Base-by-base conservation (phyloP, 768 basidiomycete genomes). In the Lactarius evosmus region DNA sequence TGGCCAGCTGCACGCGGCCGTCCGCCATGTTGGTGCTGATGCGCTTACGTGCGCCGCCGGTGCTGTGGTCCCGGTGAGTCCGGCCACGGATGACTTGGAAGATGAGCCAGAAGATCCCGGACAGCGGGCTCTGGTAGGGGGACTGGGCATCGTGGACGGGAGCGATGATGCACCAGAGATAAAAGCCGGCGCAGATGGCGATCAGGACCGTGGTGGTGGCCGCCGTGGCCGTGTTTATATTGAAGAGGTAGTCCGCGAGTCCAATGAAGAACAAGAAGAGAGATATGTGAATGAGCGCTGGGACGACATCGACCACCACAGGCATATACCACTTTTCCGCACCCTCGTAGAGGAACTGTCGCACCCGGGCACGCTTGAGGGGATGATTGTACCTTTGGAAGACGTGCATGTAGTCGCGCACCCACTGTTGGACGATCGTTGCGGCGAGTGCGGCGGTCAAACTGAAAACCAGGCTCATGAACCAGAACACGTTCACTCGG, bases 241-340 rank as follows among this genome's bases (percentile, higher is more conserved):
- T 72, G 62, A 71, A 71, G 33, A 83, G 72, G 69, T 83, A 81
- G 25, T 76, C 74, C 46, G 82, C 70, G 33, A 84, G 74, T 40
- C 80, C 78, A 46, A 78, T 75, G 70, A 85, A 77, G 71, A 83
- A 83, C 5, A 82, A 27, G 46, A 49, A 49, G 11, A 49, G 46
- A 12, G 46, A 49, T 1, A 49, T 25, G 12, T 49, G 46, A 72
- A 84, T 75, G 16, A 83, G 75, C 22, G 78, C 72, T 0, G 82
- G 82, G 36, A 83, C 78, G 19, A 72, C 66, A 36, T 78, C 75
- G 3, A 82, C 78, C 7, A 83, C 69, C 4, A 74, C 70, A 9
- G 75, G 68, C 72, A 82, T 76, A 11, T 71, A 70, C 69, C 79
- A 83, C 51, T 66, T 70, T 27, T 75, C 73, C 29, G 81, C 65